A percentile compares a stretch with the other conserved stretches of the same genome.
These are phyloP conservation scores for Xylaria flabelliformis DNA, from an alignment of 495 filamentous ascomycete species.

Conservation along the genomic window DNA sequence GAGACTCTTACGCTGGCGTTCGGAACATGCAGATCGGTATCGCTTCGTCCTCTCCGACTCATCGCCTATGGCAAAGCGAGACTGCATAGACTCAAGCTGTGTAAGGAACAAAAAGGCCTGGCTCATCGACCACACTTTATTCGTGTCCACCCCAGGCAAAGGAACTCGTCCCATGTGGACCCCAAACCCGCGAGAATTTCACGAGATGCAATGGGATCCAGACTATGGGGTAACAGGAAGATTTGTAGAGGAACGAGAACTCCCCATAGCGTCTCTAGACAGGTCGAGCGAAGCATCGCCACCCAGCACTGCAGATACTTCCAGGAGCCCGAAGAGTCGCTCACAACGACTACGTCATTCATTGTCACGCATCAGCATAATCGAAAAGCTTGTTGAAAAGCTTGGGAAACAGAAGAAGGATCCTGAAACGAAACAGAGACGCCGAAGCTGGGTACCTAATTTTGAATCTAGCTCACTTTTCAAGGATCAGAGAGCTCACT, in stretches of 20 bases:
- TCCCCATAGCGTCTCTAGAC: conserved; percentile 31
- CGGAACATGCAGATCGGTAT: conserved; percentile 36
- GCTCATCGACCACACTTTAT: conserved; percentile 44
- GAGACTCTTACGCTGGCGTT: conserved; percentile 38
- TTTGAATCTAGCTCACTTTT: conserved; percentile 29
- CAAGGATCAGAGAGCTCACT: conserved; percentile 27
- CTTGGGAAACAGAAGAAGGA: conserved; percentile 24
- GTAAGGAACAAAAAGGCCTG: conserved; percentile 41
- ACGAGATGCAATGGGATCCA: conserved; percentile 42
- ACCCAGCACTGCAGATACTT: conserved; percentile 30
- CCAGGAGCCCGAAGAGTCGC: conserved; percentile 19
- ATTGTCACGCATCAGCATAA: conserved; percentile 27
- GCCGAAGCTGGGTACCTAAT: conserved; percentile 35
- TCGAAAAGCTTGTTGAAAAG: conserved; percentile 30
- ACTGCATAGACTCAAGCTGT: conserved; percentile 34
- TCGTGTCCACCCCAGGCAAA: conserved; percentile 36
- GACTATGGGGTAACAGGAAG: conserved; percentile 34
- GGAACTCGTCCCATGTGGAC: conserved; percentile 40
- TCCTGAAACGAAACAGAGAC: conserved; percentile 29
- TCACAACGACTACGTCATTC: conserved; percentile 31
- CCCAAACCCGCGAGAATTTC: conserved; percentile 40
- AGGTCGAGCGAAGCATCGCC: conserved; percentile 29
- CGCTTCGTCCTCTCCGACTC: conserved; percentile 42
- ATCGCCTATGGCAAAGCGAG: conserved; percentile 29
- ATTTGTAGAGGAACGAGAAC: conserved; percentile 36